Evolutionary conservation across 441 rosid species (phyloP).

Genomic region (Bocquillonia castaneifolia): DNA sequence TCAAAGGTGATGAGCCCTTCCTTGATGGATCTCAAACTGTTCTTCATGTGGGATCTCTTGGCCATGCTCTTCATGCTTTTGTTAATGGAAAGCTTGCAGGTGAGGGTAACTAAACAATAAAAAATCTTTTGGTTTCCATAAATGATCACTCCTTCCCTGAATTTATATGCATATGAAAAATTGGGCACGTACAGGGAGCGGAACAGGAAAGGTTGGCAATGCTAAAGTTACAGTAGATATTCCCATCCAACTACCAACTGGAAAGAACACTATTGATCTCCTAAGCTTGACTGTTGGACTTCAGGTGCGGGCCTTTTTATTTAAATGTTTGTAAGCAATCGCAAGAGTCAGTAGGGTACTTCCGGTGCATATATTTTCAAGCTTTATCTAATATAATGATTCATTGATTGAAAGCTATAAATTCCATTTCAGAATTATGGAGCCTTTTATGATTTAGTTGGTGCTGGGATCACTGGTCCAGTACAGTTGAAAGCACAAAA

Average conservation of each 20-base stretch:
- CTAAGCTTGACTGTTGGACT: constrained; percentile 95
- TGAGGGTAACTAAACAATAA: constrained; percentile 16
- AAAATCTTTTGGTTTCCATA: background rate
- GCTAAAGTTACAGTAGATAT: constrained; percentile 53
- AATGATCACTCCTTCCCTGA: background rate
- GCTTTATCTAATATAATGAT: background rate
- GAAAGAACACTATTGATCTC: constrained; percentile 77
- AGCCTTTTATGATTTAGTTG: constrained; percentile 64
- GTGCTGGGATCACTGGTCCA: constrained; percentile 94
- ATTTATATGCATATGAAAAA: background rate
- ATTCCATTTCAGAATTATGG: constrained; percentile 66
- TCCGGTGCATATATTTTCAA: background rate
- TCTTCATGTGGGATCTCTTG: constrained; percentile 82
- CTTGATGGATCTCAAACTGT: constrained; percentile 66
- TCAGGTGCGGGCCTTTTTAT: constrained; percentile 44
- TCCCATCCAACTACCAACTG: constrained; percentile 52
- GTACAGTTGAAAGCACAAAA: constrained; percentile 58
- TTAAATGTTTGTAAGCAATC: constrained; percentile 8
- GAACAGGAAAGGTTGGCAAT: constrained; percentile 43
- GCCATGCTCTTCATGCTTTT: constrained; percentile 80
- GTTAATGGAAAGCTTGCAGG: constrained; percentile 82
- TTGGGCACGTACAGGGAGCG: constrained; percentile 51
- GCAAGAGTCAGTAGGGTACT: too few relatives aligned
- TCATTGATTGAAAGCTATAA: constrained; percentile 8
- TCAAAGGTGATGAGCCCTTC: constrained; percentile 50